Conservation (phyloP, 106 monocot species). For the Dendrobium nobile region DNA sequence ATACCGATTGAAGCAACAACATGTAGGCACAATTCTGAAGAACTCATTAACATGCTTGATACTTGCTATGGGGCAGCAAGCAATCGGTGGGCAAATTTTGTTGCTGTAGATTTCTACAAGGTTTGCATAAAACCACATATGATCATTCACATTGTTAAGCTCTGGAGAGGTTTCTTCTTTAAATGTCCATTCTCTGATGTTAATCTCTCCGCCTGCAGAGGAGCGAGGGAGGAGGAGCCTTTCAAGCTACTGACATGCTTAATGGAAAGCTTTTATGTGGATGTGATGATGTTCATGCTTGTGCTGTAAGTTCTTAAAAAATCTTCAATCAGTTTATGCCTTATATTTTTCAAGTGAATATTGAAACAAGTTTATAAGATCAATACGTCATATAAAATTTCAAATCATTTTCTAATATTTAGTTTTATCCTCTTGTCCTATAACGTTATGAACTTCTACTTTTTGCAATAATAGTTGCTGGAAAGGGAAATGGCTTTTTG, state of each 20-base stretch:
- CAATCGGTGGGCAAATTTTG: constrained; percentile 74
- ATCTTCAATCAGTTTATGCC: neutral
- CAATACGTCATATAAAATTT: neutral
- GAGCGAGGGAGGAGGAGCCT: constrained; percentile 60
- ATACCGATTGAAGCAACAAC: constrained; percentile 32
- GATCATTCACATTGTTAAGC: neutral
- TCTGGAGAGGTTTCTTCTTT: neutral
- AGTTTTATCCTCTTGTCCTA: neutral
- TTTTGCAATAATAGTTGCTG: neutral
- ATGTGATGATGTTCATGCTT: constrained; percentile 55
- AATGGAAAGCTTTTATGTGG: constrained; percentile 71
- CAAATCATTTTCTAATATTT: neutral
- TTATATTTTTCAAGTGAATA: neutral
- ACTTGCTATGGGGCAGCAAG: constrained; percentile 46
- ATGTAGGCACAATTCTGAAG: constrained; percentile 53
- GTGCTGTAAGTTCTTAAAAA: constrained; percentile 22
- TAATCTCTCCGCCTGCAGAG: constrained; percentile 31
- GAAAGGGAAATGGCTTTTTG: neutral
- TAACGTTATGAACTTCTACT: neutral
- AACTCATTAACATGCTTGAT: constrained; percentile 45
- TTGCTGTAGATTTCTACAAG: constrained; percentile 85
- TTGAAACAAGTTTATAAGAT: too few relatives aligned
- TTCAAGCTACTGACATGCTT: constrained; percentile 63
- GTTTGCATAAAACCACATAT: constrained; percentile 9
- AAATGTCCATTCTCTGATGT: neutral